These are phyloP conservation scores for Arctostaphylos glauca DNA, from an alignment of 148 eudicot genomes.

Conservation along the genomic window DNA sequence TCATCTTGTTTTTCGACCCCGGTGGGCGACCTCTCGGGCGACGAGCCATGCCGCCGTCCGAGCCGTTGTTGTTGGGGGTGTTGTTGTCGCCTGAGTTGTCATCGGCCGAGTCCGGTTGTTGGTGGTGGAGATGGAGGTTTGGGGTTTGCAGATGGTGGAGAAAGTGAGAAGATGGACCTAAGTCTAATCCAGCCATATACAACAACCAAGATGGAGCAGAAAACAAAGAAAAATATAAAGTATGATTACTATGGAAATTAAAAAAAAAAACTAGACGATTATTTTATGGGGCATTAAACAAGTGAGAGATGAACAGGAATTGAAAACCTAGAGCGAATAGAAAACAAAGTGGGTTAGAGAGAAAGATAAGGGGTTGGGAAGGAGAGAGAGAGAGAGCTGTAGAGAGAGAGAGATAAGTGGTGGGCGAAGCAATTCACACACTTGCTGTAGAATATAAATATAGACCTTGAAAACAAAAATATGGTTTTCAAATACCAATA, in stretches of 20 bases:
- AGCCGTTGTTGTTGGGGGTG: constrained; percentile 10
- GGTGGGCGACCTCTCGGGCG: constrained; percentile 49
- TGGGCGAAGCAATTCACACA: constrained; percentile 19
- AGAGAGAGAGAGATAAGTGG: background rate
- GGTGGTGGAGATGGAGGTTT: constrained; percentile 39
- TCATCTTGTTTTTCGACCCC: constrained; percentile 51
- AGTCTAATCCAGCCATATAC: constrained; percentile 50
- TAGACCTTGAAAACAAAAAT: background rate
- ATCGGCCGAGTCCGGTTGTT: constrained; percentile 30
- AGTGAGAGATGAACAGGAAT: constrained; percentile 17
- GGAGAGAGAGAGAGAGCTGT: constrained; percentile 18
- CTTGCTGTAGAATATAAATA: constrained; percentile 13
- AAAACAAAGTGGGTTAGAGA: constrained; percentile 27
- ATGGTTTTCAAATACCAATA: too few relatives aligned
- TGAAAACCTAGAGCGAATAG: constrained; percentile 31
- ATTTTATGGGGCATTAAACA: constrained; percentile 20
- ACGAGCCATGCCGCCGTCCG: constrained; percentile 28
- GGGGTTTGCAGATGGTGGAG: constrained; percentile 42
- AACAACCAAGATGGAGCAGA: constrained; percentile 28
- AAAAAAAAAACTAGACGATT: constrained; percentile 11
- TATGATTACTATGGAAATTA: constrained; percentile 26
- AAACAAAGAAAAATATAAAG: constrained; percentile 20
- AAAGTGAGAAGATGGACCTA: constrained; percentile 41
- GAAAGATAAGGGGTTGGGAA: constrained; percentile 15
- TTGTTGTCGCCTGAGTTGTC: constrained; percentile 33